Percentiles rank a stretch among this genome's conserved stretches.
Conservation (phyloP, 768 basidiomycete genomes). For the Cystofilobasidium macerans region DNA sequence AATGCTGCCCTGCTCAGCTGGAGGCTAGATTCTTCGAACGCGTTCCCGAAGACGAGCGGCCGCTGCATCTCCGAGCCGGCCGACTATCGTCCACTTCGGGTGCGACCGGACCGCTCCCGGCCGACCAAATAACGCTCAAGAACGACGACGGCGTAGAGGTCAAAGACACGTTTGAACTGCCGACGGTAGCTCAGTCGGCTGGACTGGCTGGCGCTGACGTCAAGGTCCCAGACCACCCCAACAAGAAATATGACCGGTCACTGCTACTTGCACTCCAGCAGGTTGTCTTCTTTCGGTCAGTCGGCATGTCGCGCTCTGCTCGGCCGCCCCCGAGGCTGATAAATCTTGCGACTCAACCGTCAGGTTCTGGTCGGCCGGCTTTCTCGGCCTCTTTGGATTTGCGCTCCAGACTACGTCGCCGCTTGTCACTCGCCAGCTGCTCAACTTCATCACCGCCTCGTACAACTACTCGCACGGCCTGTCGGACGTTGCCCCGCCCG, state of each 20-base stretch:
- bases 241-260: constrained; percentile 43
- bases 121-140: constrained; percentile 1
- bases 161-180: constrained; percentile 4
- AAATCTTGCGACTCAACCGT: too few species aligned
- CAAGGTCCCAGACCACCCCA: not conserved
- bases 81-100: not conserved
- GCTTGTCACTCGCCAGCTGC: constrained; percentile 49
- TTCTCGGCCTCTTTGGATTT: constrained; percentile 41
- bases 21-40: constrained; percentile 47
- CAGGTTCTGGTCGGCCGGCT: constrained; percentile 42
- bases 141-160: constrained; percentile 21
- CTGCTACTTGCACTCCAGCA: constrained; percentile 45
- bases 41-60: constrained; percentile 47
- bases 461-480: constrained; percentile 41
- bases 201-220: not conserved
- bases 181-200: constrained; percentile 25
- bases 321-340: not conserved
- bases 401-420: constrained; percentile 47
- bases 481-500: constrained; percentile 39
- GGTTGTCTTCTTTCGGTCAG: constrained; percentile 43
- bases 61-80: constrained; percentile 3
- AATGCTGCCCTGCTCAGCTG: constrained; percentile 39
- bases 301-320: not conserved
- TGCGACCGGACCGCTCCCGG: not conserved
- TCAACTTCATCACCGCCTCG: constrained; percentile 50